These are phyloP conservation scores for Myxozyma mucilagina DNA, from an alignment of 805 yeast species.

Conservation along the genomic window DNA sequence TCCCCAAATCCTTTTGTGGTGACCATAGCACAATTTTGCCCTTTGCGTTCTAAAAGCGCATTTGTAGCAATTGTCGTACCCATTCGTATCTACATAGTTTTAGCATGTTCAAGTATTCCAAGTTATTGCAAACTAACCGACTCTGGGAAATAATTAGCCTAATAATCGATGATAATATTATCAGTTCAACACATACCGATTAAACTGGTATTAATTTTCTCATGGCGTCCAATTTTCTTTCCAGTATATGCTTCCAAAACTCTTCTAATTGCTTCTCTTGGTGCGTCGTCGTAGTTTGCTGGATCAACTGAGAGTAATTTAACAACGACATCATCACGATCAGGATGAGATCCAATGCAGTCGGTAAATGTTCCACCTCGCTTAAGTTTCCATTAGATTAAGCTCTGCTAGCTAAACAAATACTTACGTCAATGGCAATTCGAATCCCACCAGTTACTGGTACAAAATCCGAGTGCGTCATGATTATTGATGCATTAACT, in stretches of 20 bases:
- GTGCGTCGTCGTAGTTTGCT: conserved; percentile 83
- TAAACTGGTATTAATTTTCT: conserved; percentile 58
- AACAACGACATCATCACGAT: conserved; percentile 57
- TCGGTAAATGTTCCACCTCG: conserved; percentile 95
- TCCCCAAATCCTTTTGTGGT: conserved; percentile 90
- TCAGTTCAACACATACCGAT: conserved; percentile 27
- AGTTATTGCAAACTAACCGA: conserved; percentile 9
- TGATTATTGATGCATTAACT: background rate
- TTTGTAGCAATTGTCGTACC: conserved; percentile 97
- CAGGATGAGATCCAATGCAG: conserved; percentile 54
- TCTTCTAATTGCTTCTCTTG: conserved; percentile 85
- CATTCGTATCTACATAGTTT: conserved; percentile 60
- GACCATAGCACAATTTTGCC: conserved; percentile 80
- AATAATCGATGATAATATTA: background rate
- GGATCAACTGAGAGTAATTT: conserved; percentile 89
- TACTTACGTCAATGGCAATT: conserved; percentile 29
- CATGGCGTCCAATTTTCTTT: conserved; percentile 56
- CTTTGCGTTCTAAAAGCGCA: conserved; percentile 89
- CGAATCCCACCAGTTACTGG: conserved; percentile 27
- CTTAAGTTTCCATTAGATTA: conserved; percentile 8
- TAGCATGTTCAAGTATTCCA: background rate
- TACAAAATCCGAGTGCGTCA: background rate
- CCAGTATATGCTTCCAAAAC: conserved; percentile 63
- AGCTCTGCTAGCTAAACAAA: background rate
- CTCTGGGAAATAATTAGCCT: background rate